These are phyloP conservation scores for Solanum sitiens DNA, from an alignment of 257 asterid genomes.

Conservation along the genomic window DNA sequence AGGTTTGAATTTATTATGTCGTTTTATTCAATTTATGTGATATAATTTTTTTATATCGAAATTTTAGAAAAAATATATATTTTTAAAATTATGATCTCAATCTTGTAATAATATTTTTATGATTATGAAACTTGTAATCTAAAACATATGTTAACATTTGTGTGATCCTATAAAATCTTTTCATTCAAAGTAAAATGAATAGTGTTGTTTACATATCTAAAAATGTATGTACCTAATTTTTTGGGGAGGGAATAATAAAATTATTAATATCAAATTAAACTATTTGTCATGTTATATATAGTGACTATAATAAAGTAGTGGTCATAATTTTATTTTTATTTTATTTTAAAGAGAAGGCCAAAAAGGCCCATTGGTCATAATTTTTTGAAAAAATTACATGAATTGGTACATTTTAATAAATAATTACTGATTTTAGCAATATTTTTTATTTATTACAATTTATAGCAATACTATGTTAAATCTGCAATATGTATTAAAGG, in stretches of 20 bases:
- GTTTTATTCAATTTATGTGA: not conserved
- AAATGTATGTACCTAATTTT: too few relatives aligned
- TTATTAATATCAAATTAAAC: not conserved
- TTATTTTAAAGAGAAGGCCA: too few relatives aligned
- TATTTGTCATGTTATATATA: not conserved
- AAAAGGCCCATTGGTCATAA: not conserved
- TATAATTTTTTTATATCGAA: not conserved
- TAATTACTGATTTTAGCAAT: too few relatives aligned
- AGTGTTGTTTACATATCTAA: not conserved
- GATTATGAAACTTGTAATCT: not conserved
- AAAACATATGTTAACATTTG: not conserved
- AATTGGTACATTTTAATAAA: too few relatives aligned
- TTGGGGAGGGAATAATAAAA: not conserved
- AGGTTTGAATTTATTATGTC: not conserved
- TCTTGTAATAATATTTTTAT: not conserved
- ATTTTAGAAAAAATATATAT: not conserved
- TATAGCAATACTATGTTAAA: too few relatives aligned
- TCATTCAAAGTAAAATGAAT: not conserved
- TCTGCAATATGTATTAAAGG: too few relatives aligned
- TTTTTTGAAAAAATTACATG: too few relatives aligned
- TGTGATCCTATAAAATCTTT: not conserved
- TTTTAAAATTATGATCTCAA: not conserved
- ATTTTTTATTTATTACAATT: too few relatives aligned
- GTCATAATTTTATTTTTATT: not conserved
- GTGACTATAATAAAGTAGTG: not conserved